These are phyloP conservation scores for Peniophora sp. DNA, from an alignment of 1,284 basidiomycete genomes.

Conservation along the genomic window DNA sequence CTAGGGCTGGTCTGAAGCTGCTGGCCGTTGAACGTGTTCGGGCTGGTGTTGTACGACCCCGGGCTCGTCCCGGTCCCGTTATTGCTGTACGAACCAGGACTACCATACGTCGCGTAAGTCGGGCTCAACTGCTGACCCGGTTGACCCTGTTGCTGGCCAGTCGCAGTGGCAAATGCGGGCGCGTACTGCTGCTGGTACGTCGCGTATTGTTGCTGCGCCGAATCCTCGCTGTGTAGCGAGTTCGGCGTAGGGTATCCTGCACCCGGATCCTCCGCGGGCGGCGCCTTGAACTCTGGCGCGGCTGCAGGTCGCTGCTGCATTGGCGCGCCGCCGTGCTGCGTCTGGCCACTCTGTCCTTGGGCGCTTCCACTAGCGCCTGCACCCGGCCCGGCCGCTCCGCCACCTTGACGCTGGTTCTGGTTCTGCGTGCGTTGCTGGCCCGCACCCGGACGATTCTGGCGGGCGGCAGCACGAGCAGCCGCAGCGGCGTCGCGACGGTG, in stretches of 20 bases:
- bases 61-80: no score
- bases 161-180: conserved; percentile 1
- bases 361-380: not conserved
- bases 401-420: not conserved
- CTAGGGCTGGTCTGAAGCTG: not conserved
- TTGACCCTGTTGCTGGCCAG: not conserved
- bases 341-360: not conserved
- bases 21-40: not conserved
- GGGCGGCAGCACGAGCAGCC: conserved; percentile 36
- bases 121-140: not conserved
- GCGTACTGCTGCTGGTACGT: no score
- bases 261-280: not conserved
- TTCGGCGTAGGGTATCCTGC: not conserved
- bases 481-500: conserved; percentile 32
- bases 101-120: not conserved
- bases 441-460: conserved; percentile 29
- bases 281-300: not conserved
- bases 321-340: not conserved
- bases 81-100: no score
- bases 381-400: not conserved
- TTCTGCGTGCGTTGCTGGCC: not conserved
- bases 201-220: no score
- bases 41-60: no score
- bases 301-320: not conserved
- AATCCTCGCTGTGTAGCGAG: not conserved